phyloP scores from a whole-genome alignment of 352 stramenopile genomes.

The Saprolegnia parasitica region DNA sequence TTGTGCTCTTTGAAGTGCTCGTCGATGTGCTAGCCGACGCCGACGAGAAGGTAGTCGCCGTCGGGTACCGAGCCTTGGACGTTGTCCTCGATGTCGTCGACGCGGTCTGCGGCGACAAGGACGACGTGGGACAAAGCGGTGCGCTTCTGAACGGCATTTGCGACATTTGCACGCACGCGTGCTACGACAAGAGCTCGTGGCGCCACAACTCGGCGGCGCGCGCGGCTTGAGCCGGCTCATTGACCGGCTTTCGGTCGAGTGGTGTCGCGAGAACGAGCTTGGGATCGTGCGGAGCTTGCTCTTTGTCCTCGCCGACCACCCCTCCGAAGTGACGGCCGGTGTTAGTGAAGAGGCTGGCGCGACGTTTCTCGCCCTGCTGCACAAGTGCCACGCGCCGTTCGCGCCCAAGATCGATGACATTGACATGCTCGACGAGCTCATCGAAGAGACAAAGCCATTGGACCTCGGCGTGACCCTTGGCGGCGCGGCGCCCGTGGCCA shows the following conservation, averaged over 20 bases:
- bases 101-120: conserved; percentile 35
- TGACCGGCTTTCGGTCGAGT: conserved; percentile 56
- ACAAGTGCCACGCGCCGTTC: conserved; percentile 32
- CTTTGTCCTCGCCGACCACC: conserved; percentile 84
- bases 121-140: conserved; percentile 41
- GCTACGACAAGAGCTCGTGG: conserved; percentile 84
- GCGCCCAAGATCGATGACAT: conserved; percentile 20
- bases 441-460: conserved; percentile 24
- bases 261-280: conserved; percentile 84
- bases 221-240: conserved; percentile 65
- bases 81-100: conserved; percentile 49
- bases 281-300: conserved; percentile 80
- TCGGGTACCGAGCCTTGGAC: conserved; percentile 44
- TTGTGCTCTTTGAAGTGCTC: conserved; percentile 57
- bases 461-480: neutral
- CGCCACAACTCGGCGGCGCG: conserved; percentile 69
- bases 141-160: conserved; percentile 73
- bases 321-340: conserved; percentile 73
- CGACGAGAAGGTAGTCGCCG: conserved; percentile 52
- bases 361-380: conserved; percentile 49
- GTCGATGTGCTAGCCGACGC: conserved; percentile 60
- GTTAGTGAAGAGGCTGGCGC: conserved; percentile 69
- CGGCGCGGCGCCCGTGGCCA: neutral
- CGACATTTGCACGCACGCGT: conserved; percentile 76
- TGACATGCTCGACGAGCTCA: conserved; percentile 21